Base-by-base conservation (phyloP, 306 rosid species). In the Lathyrus aphaca region DNA sequence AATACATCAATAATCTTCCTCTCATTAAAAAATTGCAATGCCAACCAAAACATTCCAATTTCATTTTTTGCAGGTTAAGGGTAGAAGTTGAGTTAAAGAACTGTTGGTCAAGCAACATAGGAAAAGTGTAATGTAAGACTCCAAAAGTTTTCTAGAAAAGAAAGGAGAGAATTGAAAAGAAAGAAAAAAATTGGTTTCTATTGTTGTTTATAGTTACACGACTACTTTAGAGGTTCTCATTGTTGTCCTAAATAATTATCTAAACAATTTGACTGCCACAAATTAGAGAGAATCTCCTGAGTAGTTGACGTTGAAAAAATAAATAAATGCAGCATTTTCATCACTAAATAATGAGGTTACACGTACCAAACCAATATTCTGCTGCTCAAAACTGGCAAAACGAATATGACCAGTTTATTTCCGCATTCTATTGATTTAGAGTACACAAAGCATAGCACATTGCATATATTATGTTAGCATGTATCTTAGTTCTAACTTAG, bases 271-370 rank as follows among this genome's bases (percentile, higher is more conserved):
- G 17, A 62, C 48, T 67, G 64, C 65, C 18, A 38, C 58, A 57
- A 57, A 38, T 40, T 23, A 72, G 14, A 55, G 64, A 64, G 50
- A 66, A 72, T 35, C 21, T 62, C 25, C 69, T 19, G 21, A 66
- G 57, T 38, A 40, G 44, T 55, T 62, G 35, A 35, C 72, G 54
- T 8, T 25, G 32, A 51, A 72, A 25, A 72, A 32, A 59, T 53
- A 49, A 32, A 6, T 48, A 46, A 2, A 53, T 6, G 25, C 55
- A 65, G 35, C 19, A 51, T 32, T 38, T 68, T 13, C 25, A 49
- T 9, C 23, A 18, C 55, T 43, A 30, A 69, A 55, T 56, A 38
- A 17, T 29, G 32, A 48, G 69, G 45, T 29, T 66, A 49, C 54
- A 12, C 6, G 46, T 53, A 44, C 42, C 45, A 44, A 54, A 44